Base-by-base conservation (phyloP, 768 basidiomycete species). In the Megacollybia marginata region DNA sequence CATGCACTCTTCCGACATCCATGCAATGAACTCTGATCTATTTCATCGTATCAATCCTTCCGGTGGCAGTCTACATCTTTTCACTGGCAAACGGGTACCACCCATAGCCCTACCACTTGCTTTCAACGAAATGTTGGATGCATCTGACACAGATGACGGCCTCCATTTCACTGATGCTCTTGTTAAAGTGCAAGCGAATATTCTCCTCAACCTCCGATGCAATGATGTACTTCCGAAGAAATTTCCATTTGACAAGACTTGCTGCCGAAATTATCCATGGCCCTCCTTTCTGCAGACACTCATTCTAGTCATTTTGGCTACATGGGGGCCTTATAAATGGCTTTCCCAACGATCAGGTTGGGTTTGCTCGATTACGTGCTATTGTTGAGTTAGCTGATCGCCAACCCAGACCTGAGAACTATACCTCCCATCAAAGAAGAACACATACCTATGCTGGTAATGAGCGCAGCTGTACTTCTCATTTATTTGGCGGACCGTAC, bases 11-110 rank as follows among this genome's bases (percentile, higher is more conserved):
- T 76, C 84, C 12, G 89, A 93, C 58, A 84, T 94, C 49, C 85
- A 91, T 57, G 88, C 86, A 36, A 93, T 96, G 91, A 95, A 96
- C 64, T 83, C 86, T 2, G 85, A 89, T 62, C 73, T 93, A 46
- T 73, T 71, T 52, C 86, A 89, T 59, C 80, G 87, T 47, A 76
- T 89, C 18, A 64, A 72, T 51, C 69, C 70, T 43, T 52, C 54
- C 15, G 52, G 53, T 36, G 49, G 50, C 48, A 46, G 46, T 43
- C 66, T 70, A 51, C 58, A 57, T 19, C 59, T 66, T 36, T 50
- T 68, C 35, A 48, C 61, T 4, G 55, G 51, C 11, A 42, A 60
- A 11, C 46, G 59, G 13, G 44, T 57, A 23, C 35, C 59, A 13
- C 69, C 71, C 5, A 69, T 88, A 32, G 74, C 80, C 10, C 67